Evolutionary conservation across 2,329 filamentous ascomycete species (phyloP).

Genomic region (Alternaria sp.): DNA sequence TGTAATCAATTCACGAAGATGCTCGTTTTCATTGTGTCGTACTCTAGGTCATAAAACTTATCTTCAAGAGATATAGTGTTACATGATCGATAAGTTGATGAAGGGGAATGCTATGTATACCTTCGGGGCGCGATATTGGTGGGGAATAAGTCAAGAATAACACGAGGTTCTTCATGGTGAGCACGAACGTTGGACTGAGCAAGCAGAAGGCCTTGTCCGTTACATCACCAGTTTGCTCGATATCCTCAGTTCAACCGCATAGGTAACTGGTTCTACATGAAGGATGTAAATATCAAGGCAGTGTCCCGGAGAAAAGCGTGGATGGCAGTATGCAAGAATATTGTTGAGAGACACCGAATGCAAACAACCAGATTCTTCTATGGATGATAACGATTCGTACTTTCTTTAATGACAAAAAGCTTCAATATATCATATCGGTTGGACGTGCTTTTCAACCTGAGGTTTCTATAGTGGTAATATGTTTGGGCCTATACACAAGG

Average conservation of each 20-base stretch:
- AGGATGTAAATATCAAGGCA: neutral
- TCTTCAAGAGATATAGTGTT: too few species aligned
- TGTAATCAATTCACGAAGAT: too few species aligned
- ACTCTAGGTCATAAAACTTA: too few species aligned
- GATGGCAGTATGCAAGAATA: neutral
- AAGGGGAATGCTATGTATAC: too few species aligned
- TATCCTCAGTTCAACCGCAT: neutral
- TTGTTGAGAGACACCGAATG: neutral
- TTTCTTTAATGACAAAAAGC: neutral
- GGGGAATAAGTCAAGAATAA: too few species aligned
- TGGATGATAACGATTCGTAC: neutral
- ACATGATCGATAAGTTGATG: too few species aligned
- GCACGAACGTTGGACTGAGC: neutral
- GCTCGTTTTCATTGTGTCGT: too few species aligned
- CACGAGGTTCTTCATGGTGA: neutral
- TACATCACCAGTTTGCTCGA: neutral
- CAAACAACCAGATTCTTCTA: neutral
- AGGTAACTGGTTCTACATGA: neutral
- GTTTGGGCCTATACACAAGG: neutral
- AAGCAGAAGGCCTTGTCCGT: neutral
- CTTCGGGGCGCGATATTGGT: too few species aligned
- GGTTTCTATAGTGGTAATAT: neutral
- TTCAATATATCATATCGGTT: too few species aligned
- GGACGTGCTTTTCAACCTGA: neutral
- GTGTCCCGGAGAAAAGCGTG: neutral